Evolutionary conservation across 2,329 filamentous ascomycete species (phyloP).

Genomic region (Periconia digitata): DNA sequence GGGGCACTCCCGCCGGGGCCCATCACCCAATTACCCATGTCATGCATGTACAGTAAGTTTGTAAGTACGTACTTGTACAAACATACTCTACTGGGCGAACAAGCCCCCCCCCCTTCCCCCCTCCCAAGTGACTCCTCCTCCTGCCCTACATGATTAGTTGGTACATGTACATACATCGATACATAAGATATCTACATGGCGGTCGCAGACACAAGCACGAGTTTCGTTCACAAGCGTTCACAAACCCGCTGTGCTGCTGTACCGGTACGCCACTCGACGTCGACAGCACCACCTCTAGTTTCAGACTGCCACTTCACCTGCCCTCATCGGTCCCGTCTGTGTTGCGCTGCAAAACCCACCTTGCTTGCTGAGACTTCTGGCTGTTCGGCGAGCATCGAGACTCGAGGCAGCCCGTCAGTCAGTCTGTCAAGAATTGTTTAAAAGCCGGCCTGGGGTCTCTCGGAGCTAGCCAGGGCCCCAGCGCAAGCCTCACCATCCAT

Average conservation of each 20-base stretch:
- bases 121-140: slow-evolving; percentile 2
- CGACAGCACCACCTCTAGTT: slow-evolving; percentile 31
- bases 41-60: slow-evolving; percentile 14
- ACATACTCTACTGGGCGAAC: too few relatives aligned
- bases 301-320: slow-evolving; percentile 35
- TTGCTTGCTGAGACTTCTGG: slow-evolving; percentile 10
- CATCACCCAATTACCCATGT: neutral
- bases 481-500: slow-evolving; percentile 22
- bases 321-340: slow-evolving; percentile 30
- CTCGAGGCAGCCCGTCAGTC: slow-evolving; percentile 18
- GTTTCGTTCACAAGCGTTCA: slow-evolving; percentile 28
- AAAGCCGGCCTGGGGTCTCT: slow-evolving; percentile 32
- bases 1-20: neutral
- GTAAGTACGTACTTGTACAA: too few relatives aligned
- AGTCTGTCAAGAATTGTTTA: slow-evolving; percentile 17
- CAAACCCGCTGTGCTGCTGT: slow-evolving; percentile 32
- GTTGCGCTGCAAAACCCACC: slow-evolving; percentile 26
- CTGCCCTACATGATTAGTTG: slow-evolving; percentile 10
- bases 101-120: too few relatives aligned
- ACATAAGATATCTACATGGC: slow-evolving; percentile 26
- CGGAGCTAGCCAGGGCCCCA: slow-evolving; percentile 36
- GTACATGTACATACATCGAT: neutral
- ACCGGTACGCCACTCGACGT: slow-evolving; percentile 36
- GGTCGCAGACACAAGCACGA: slow-evolving; percentile 28
- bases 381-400: slow-evolving; percentile 24